These are phyloP conservation scores for Macrophomina pseudophaseolina DNA, from an alignment of 2,329 filamentous ascomycete genomes.

Conservation along the genomic window DNA sequence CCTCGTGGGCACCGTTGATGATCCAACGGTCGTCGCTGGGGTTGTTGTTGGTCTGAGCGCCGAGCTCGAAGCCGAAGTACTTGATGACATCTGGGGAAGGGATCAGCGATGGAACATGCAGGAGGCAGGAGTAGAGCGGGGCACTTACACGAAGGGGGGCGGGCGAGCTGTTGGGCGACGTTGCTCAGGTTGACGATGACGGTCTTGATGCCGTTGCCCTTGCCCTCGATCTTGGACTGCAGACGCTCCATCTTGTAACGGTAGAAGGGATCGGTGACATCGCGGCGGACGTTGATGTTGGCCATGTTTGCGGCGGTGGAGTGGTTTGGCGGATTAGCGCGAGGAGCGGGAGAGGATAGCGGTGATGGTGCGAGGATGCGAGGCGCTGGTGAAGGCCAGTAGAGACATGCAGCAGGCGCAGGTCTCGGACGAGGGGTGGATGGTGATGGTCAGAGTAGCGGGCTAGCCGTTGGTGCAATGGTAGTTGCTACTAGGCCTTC, in stretches of 20 bases:
- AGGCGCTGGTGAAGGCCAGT: constrained; percentile 48
- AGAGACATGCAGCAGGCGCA: constrained; percentile 65
- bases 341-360: constrained; percentile 36
- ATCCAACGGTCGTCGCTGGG: constrained; percentile 99
- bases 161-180: constrained; percentile 88
- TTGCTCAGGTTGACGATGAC: constrained; percentile 97
- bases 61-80: constrained; percentile 98
- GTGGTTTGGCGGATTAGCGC: constrained; percentile 15
- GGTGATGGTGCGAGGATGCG: constrained; percentile 36
- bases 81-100: constrained; percentile 78
- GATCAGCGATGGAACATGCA: constrained; percentile 25
- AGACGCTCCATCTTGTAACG: constrained; percentile 99
- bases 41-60: constrained; percentile 97
- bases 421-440: constrained; percentile 33
- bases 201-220: constrained; percentile 99
- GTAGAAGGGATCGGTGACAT: constrained; percentile 98
- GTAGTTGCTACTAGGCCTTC: constrained; percentile 89
- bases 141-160: constrained; percentile 74
- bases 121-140: constrained; percentile 6
- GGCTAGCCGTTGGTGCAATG: constrained; percentile 92
- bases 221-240: constrained; percentile 99
- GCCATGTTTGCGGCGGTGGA: constrained; percentile 74
- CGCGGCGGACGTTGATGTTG: constrained; percentile 95
- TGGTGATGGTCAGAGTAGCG: constrained; percentile 37
- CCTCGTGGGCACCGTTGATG: constrained; percentile 98